These are phyloP conservation scores for Sergeia podlipaevii DNA, from an alignment of 208 protist species.

Conservation along the genomic window DNA sequence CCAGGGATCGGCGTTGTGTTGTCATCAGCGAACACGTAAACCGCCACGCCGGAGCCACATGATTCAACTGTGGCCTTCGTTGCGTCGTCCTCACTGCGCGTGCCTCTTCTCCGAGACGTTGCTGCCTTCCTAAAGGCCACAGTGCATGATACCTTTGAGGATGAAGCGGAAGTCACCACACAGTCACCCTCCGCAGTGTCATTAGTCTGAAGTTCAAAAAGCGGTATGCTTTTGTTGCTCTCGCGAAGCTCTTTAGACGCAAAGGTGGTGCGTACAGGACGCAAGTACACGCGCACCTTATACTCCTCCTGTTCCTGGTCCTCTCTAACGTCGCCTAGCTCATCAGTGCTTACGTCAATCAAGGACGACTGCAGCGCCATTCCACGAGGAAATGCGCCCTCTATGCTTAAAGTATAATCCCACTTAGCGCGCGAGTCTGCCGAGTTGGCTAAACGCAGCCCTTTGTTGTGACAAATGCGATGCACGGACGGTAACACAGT, in stretches of 20 bases:
- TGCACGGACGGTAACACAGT: slow-evolving; percentile 11
- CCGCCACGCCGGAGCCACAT: slow-evolving; percentile 29
- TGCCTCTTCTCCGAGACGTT: not conserved
- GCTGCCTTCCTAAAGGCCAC: not conserved
- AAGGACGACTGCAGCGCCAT: no score
- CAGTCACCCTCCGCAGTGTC: slow-evolving; percentile 1
- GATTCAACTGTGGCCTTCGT: slow-evolving; percentile 8
- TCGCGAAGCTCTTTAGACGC: no score
- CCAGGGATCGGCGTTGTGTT: no score
- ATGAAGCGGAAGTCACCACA: not conserved
- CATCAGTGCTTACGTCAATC: no score
- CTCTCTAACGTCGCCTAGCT: no score
- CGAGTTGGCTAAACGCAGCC: slow-evolving; percentile 31
- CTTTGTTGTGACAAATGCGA: slow-evolving; percentile 9
- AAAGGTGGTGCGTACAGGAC: no score
- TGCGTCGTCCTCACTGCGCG: not conserved
- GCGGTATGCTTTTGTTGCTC: no score
- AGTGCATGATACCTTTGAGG: slow-evolving; percentile 8
- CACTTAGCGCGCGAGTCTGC: slow-evolving; percentile 4
- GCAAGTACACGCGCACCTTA: no score
- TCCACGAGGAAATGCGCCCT: slow-evolving; percentile 26
- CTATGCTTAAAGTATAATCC: slow-evolving; percentile 19
- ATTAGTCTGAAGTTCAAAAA: no score
- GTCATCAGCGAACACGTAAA: slow-evolving; percentile 8
- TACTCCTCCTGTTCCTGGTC: no score